Conservation (phyloP, 2,329 filamentous ascomycete species). For the Cordyceps fumosorosea region DNA sequence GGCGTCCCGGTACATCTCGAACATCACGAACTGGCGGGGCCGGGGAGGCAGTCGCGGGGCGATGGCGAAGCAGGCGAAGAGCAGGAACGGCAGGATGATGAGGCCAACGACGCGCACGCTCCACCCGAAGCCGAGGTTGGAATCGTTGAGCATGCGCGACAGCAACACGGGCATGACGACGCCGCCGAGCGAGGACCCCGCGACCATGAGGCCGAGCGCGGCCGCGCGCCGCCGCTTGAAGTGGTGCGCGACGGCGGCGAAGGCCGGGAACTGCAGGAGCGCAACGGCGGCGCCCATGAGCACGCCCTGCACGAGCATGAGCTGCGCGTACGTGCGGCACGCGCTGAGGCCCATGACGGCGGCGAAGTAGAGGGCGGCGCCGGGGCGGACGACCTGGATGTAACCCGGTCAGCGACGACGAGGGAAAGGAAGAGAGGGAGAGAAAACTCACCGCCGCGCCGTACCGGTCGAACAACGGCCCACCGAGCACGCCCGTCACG, state of each 20-base stretch:
- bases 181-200: constrained; percentile 64
- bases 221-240: constrained; percentile 68
- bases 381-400: constrained; percentile 17
- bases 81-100: constrained; percentile 40
- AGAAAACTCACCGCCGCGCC: constrained; percentile 15
- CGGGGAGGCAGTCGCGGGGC: constrained; percentile 43
- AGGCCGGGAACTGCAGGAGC: constrained; percentile 44
- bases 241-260: constrained; percentile 71
- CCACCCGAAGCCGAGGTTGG: constrained; percentile 43
- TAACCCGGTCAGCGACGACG: not conserved
- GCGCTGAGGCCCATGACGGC: constrained; percentile 42
- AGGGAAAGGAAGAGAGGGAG: not conserved
- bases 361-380: constrained; percentile 21
- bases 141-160: constrained; percentile 36
- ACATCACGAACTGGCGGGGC: constrained; percentile 19
- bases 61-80: constrained; percentile 42
- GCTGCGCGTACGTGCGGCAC: constrained; percentile 45
- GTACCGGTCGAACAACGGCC: constrained; percentile 18
- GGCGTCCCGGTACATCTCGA: not conserved
- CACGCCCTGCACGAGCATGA: constrained; percentile 49
- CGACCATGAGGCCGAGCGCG: constrained; percentile 75
- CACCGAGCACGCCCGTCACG: constrained; percentile 16
- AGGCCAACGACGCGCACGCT: constrained; percentile 43
- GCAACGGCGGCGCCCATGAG: constrained; percentile 53
- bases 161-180: constrained; percentile 52